A percentile compares a stretch with the other conserved stretches of the same genome.
Conservation (phyloP, 108 stramenopile genomes). For the Schizochytrium sp. region DNA sequence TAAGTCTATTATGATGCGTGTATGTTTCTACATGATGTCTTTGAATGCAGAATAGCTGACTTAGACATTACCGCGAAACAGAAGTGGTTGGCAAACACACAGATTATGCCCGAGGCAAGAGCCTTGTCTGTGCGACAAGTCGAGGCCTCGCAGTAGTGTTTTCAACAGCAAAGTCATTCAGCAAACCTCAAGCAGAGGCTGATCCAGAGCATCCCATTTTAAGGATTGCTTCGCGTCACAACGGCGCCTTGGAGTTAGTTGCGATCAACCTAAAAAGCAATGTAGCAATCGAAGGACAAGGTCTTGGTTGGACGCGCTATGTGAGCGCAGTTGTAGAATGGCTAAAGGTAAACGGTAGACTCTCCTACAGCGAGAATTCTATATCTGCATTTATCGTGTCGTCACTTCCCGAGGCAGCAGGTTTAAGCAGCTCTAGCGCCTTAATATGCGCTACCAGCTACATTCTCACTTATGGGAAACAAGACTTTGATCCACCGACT, state of each 20-base stretch:
- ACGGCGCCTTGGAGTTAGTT: neutral
- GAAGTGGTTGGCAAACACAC: constrained; percentile 43
- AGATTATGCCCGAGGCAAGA: constrained; percentile 3
- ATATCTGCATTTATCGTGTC: neutral
- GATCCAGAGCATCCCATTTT: too few relatives aligned
- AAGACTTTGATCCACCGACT: neutral
- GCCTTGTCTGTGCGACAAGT: neutral
- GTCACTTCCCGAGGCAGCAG: neutral
- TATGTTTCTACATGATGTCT: too few relatives aligned
- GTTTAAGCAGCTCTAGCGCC: constrained; percentile 43
- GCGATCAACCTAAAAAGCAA: too few relatives aligned
- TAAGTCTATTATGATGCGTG: neutral
- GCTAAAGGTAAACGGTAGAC: neutral
- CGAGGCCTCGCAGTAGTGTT: neutral
- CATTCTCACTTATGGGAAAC: neutral
- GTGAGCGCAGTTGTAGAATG: neutral
- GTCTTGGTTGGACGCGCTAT: neutral
- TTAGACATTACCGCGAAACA: neutral
- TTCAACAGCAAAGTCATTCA: too few relatives aligned
- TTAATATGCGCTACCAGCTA: neutral
- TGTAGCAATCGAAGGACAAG: too few relatives aligned
- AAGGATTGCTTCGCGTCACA: neutral
- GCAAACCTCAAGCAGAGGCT: neutral
- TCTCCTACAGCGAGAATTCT: neutral
- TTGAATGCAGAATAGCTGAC: too few relatives aligned